These are phyloP conservation scores for Cytospora piceae DNA, from an alignment of 2,329 filamentous ascomycete species.

Conservation along the genomic window DNA sequence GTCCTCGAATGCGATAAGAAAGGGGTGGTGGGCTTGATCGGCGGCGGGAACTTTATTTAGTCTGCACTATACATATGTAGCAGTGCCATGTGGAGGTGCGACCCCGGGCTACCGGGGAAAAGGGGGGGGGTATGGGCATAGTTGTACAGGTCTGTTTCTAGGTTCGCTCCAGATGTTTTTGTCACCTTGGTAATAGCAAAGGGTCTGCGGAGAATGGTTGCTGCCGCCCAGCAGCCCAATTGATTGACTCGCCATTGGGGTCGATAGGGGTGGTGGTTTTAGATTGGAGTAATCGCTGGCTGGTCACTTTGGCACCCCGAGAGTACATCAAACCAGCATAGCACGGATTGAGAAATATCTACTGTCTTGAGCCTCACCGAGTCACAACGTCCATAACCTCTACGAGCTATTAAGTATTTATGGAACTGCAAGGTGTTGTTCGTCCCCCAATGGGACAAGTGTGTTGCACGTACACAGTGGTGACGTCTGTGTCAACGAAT, in stretches of 20 bases:
- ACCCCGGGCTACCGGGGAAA: not conserved
- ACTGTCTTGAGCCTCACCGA: not conserved
- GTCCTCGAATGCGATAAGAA: not conserved
- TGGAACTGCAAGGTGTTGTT: not conserved
- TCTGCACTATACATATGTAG: not conserved
- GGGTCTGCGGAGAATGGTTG: not conserved
- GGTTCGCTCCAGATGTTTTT: not conserved
- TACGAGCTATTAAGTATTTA: not conserved
- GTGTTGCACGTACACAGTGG: not conserved
- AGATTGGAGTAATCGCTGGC: not conserved
- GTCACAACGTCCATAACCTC: constrained; percentile 1
- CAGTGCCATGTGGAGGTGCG: not conserved
- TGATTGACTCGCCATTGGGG: too few species aligned
- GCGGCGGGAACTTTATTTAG: not conserved
- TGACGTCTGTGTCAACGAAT: not conserved
- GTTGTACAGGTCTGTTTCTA: too few species aligned
- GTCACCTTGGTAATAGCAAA: not conserved
- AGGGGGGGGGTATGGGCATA: not conserved
- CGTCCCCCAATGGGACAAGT: not conserved
- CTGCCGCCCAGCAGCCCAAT: too few species aligned
- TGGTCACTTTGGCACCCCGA: not conserved
- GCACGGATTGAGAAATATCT: not conserved
- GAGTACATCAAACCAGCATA: not conserved
- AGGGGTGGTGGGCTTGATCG: not conserved
- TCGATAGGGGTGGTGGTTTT: too few species aligned